Evolutionary conservation across 805 yeast genomes (phyloP).

Genomic region (Pichia phayaonensis): DNA sequence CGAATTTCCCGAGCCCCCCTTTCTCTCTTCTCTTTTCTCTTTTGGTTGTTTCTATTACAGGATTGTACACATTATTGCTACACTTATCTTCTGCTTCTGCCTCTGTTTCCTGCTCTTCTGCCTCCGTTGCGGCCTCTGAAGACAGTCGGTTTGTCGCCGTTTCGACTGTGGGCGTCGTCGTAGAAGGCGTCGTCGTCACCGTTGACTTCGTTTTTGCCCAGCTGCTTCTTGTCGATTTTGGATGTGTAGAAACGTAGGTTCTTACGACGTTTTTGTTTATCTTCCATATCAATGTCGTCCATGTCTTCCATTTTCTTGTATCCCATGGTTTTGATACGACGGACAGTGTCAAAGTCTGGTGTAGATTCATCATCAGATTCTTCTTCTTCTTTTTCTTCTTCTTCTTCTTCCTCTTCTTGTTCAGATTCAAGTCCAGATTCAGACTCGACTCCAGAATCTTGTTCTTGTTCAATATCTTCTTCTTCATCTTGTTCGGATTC

Average conservation of each 20-base stretch:
- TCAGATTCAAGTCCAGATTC: constrained; percentile 19
- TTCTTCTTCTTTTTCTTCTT: constrained; percentile 14
- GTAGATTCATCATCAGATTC: constrained; percentile 23
- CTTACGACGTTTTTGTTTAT: constrained; percentile 70
- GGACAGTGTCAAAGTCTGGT: constrained; percentile 16
- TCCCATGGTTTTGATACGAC: constrained; percentile 40
- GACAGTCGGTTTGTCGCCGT: not conserved
- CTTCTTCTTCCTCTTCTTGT: constrained; percentile 19
- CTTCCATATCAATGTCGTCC: constrained; percentile 81
- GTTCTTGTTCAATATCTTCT: constrained; percentile 21
- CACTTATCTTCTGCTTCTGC: not conserved
- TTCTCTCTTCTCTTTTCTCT: not conserved
- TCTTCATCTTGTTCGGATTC: constrained; percentile 20
- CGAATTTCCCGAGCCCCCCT: not conserved
- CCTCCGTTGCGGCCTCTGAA: not conserved
- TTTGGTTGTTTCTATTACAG: not conserved
- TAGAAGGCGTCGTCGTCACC: constrained; percentile 9
- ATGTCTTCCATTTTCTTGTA: constrained; percentile 48
- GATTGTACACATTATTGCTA: not conserved
- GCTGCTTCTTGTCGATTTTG: constrained; percentile 55
- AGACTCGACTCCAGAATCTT: constrained; percentile 9
- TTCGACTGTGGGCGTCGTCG: not conserved
- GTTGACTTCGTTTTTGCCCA: not conserved
- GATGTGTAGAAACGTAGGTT: constrained; percentile 93
- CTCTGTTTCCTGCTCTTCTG: not conserved